Evolutionary conservation across 1,284 basidiomycete genomes (phyloP).

Genomic region (Rhodotorula sp.): DNA sequence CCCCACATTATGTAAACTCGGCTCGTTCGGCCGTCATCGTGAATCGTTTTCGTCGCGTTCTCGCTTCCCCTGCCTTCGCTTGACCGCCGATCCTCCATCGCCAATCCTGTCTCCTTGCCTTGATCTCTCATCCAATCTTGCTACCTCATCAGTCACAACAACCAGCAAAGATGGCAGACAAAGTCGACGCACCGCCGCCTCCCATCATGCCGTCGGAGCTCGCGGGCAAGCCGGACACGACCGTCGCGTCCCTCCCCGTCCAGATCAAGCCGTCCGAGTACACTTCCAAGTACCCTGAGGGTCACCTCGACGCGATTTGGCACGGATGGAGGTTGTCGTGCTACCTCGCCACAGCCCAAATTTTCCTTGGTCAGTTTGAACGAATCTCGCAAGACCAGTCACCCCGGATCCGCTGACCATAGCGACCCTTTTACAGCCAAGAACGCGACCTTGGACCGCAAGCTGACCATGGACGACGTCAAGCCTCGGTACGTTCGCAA

Average conservation of each 20-base stretch:
- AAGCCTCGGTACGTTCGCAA: conserved; percentile 34
- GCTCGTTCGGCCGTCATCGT: too few relatives aligned
- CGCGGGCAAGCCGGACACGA: conserved; percentile 3
- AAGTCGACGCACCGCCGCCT: conserved; percentile 26
- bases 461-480: conserved; percentile 43
- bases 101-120: too few relatives aligned
- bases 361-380: conserved; percentile 60
- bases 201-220: conserved; percentile 23
- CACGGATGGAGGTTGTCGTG: conserved; percentile 51
- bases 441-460: conserved; percentile 58
- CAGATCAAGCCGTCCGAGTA: conserved; percentile 47
- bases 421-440: conserved; percentile 45
- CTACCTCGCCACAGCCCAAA: conserved; percentile 52
- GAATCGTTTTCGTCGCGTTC: neutral
- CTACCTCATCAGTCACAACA: neutral
- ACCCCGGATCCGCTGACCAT: neutral
- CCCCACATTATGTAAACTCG: too few relatives aligned
- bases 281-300: conserved; percentile 34
- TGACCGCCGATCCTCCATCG: too few relatives aligned
- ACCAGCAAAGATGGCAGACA: conserved; percentile 4
- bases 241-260: conserved; percentile 49
- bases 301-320: conserved; percentile 51
- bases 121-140: too few relatives aligned
- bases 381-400: neutral
- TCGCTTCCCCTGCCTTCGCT: neutral